A percentile compares a stretch with the other conserved stretches of the same genome.
Conservation (phyloP, 495 filamentous ascomycete genomes). For the Podospora fimiseda region DNA sequence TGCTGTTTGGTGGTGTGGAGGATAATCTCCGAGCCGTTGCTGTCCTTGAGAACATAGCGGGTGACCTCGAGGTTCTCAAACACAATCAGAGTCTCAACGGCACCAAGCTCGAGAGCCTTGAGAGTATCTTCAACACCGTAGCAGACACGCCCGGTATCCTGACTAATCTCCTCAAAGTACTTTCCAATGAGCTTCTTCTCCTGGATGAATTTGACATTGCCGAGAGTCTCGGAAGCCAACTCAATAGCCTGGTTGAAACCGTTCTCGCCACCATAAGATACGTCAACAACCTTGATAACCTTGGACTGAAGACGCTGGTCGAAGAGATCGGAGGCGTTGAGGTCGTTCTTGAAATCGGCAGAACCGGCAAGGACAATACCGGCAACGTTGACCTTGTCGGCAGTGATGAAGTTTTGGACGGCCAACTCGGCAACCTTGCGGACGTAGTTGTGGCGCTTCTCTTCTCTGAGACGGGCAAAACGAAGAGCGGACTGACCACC, state of each 20-base stretch:
- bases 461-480: constrained; percentile 98
- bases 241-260: constrained; percentile 99
- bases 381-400: constrained; percentile 94
- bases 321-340: constrained; percentile 97
- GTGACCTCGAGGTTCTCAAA: constrained; percentile 94
- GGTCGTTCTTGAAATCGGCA: constrained; percentile 98
- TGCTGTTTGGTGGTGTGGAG: constrained; percentile 85
- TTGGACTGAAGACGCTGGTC: constrained; percentile 83
- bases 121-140: constrained; percentile 97
- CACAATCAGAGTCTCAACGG: constrained; percentile 91
- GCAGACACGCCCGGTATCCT: constrained; percentile 91
- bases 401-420: constrained; percentile 96
- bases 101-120: constrained; percentile 93
- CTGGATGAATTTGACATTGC: constrained; percentile 99
- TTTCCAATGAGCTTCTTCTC: constrained; percentile 99
- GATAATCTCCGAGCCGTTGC: constrained; percentile 60
- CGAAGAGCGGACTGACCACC: constrained; percentile 98
- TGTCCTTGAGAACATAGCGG: constrained; percentile 79
- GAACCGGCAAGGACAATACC: constrained; percentile 93
- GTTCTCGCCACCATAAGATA: constrained; percentile 97
- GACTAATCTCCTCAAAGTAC: constrained; percentile 98
- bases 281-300: constrained; percentile 98
- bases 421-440: constrained; percentile 96
- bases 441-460: constrained; percentile 99
- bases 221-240: constrained; percentile 86